Percentiles rank a stretch among this genome's conserved stretches.
Conservation (phyloP, 352 stramenopile genomes). For the Saprolegnia diclina region DNA sequence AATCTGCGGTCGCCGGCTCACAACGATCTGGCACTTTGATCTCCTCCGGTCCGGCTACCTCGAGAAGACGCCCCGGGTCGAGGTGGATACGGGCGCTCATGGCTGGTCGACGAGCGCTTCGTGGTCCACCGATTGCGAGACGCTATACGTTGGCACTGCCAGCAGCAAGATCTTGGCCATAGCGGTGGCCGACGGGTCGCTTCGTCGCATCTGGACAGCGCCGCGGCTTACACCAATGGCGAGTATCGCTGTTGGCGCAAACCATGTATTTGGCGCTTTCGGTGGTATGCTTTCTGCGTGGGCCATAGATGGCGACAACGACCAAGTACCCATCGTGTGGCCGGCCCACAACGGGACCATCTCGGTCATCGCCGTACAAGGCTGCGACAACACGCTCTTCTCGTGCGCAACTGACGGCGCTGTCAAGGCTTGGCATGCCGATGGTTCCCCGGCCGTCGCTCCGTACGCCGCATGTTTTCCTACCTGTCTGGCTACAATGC, state of each 20-base stretch:
- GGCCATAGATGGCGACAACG: conserved; percentile 52
- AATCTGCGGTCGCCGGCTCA: conserved; percentile 51
- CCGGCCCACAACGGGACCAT: conserved; percentile 66
- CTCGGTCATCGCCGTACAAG: conserved; percentile 49
- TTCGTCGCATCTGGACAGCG: conserved; percentile 47
- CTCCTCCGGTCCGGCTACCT: conserved; percentile 31
- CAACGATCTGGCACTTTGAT: conserved; percentile 65
- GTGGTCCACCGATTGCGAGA: conserved; percentile 56
- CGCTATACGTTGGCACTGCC: conserved; percentile 54
- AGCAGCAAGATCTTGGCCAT: conserved; percentile 52
- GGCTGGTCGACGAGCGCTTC: conserved; percentile 61
- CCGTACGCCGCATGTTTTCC: background rate
- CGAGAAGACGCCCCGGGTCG: conserved; percentile 40
- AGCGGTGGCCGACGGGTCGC: conserved; percentile 26
- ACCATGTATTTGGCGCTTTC: conserved; percentile 49
- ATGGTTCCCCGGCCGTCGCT: too few relatives aligned
- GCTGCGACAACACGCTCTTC: conserved; percentile 60
- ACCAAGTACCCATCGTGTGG: conserved; percentile 37
- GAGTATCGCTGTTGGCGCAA: conserved; percentile 47
- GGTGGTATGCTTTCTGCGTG: conserved; percentile 68
- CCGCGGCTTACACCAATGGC: conserved; percentile 65
- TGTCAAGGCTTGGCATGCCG: conserved; percentile 54
- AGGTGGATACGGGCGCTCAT: conserved; percentile 64
- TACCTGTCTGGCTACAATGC: conserved; percentile 21
- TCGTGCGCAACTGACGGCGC: conserved; percentile 54